These are phyloP conservation scores for Ophiostoma himal-ulmi DNA, from an alignment of 2,329 filamentous ascomycete genomes.

Conservation along the genomic window DNA sequence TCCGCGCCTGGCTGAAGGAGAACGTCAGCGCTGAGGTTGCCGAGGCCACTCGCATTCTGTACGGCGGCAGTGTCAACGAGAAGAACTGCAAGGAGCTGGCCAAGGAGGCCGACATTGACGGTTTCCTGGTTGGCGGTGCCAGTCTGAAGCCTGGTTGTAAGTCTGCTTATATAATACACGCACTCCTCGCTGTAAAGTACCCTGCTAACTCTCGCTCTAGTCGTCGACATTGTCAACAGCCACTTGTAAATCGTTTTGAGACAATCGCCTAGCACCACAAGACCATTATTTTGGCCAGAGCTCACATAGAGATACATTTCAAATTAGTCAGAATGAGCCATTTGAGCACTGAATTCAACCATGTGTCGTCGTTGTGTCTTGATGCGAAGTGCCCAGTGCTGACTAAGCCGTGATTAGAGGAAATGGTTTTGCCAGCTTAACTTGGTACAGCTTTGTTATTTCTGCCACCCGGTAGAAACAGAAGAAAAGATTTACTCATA, in stretches of 20 bases:
- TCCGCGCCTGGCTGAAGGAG: conserved; percentile 80
- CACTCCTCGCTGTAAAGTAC: no score
- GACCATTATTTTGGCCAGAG: neutral
- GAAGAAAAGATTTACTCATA: no score
- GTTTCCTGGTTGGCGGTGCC: conserved; percentile 93
- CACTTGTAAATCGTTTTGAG: conserved; percentile 38
- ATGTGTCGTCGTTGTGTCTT: neutral
- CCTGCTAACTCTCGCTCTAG: conserved; percentile 34
- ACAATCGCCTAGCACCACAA: neutral
- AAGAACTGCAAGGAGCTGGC: conserved; percentile 95
- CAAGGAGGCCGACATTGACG: conserved; percentile 92
- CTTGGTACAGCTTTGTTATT: neutral
- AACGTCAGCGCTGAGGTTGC: conserved; percentile 69
- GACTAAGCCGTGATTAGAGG: neutral
- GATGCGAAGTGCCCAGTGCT: neutral
- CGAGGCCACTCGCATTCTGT: conserved; percentile 87
- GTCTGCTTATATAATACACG: conserved; percentile 32
- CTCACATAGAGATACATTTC: neutral
- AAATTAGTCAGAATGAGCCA: neutral
- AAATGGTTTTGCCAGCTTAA: neutral
- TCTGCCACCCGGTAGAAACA: neutral
- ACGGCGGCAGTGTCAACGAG: conserved; percentile 93
- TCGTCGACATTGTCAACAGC: conserved; percentile 57
- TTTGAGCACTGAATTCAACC: neutral
- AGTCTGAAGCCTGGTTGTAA: conserved; percentile 93